Percentiles rank a stretch among this genome's conserved stretches.
Conservation (phyloP, 2,329 filamentous ascomycete species). For the Pseudogymnoascus sp. region DNA sequence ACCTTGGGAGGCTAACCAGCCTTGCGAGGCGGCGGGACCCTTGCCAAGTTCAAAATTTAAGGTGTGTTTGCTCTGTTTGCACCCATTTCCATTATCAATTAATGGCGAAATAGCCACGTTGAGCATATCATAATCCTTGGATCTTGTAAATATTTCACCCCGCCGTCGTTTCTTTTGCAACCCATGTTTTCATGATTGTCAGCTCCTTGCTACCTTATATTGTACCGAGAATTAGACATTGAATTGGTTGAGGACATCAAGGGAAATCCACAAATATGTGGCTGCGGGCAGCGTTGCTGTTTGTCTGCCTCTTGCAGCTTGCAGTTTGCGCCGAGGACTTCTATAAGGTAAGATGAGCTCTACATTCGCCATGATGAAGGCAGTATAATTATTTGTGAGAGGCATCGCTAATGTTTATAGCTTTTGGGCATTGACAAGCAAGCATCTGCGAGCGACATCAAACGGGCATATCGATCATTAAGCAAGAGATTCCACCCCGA, state of each 20-base stretch:
- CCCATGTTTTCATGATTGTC: conserved; percentile 10
- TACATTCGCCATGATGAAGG: neutral
- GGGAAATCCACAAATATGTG: conserved; percentile 34
- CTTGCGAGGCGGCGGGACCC: conserved; percentile 6
- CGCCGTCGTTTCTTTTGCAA: conserved; percentile 13
- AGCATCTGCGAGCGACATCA: conserved; percentile 80
- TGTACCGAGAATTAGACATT: conserved; percentile 8
- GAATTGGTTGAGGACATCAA: conserved; percentile 1
- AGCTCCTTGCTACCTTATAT: conserved; percentile 12
- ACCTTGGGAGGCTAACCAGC: conserved; percentile 7
- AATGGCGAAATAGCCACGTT: conserved; percentile 13
- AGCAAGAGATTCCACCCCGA: conserved; percentile 97
- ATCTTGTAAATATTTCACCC: conserved; percentile 5
- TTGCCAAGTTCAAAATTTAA: conserved; percentile 10
- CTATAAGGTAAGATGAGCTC: conserved; percentile 53
- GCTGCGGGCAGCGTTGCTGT: conserved; percentile 41
- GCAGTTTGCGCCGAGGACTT: conserved; percentile 60
- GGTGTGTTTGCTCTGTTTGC: conserved; percentile 14
- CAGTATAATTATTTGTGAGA: neutral
- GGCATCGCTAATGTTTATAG: conserved; percentile 34
- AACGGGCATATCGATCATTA: conserved; percentile 81
- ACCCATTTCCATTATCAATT: conserved; percentile 8
- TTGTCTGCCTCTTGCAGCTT: conserved; percentile 46
- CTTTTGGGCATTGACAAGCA: conserved; percentile 70
- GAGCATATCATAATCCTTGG: conserved; percentile 8